Percentiles rank a stretch among this genome's conserved stretches.
Conservation (phyloP, 192 early-diverging fungal species). For the Dimargaris xerosporica region DNA sequence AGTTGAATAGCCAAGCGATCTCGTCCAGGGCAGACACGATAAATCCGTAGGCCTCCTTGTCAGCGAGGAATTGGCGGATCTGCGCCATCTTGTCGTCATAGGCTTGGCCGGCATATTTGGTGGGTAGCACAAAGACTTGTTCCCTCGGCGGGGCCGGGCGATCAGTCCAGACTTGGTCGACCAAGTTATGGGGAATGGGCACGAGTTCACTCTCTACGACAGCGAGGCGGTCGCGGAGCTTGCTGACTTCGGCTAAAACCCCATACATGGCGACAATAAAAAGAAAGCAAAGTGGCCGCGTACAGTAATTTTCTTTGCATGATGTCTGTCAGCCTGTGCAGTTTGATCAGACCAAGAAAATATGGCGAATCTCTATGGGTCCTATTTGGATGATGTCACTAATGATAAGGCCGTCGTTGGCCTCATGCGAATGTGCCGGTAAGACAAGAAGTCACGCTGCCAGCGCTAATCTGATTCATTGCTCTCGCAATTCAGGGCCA, state of each 20-base stretch:
- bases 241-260: conserved; percentile 32
- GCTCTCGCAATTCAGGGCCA: no score
- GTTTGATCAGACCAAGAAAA: no score
- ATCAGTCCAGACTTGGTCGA: conserved; percentile 72
- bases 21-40: conserved; percentile 86
- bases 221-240: conserved; percentile 37
- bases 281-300: no score
- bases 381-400: no score
- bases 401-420: no score
- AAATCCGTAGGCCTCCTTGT: conserved; percentile 51
- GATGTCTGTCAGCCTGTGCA: no score
- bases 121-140: conserved; percentile 43
- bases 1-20: conserved; percentile 93
- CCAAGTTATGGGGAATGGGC: conserved; percentile 58
- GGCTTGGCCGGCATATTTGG: conserved; percentile 48
- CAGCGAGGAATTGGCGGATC: conserved; percentile 48
- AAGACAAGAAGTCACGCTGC: no score
- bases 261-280: not conserved
- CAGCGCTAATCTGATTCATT: no score
- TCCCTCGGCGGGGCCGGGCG: conserved; percentile 62
- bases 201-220: conserved; percentile 46
- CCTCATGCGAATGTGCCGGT: no score
- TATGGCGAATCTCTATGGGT: no score
- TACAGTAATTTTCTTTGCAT: no score
- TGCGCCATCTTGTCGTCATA: conserved; percentile 49